Evolutionary conservation across 2,329 filamentous ascomycete genomes (phyloP), one percentile per base, ranked within the genome.

Genomic region (Sporothrix dimorphospora): DNA sequence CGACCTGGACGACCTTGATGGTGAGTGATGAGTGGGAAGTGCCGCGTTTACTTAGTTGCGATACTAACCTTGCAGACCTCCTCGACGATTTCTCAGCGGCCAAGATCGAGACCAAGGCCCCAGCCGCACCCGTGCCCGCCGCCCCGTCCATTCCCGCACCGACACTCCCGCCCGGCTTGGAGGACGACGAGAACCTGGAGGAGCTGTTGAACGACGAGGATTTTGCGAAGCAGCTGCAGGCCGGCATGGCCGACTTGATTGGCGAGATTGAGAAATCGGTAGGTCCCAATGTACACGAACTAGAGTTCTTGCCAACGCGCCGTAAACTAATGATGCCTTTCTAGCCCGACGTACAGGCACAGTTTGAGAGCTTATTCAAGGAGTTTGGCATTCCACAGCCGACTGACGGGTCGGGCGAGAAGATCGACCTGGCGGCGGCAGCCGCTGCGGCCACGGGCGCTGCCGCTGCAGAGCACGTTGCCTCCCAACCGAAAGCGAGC

Each of bases 1-100:
- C 81, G 93, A 96, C 76, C 84, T 96, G 24, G 93, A 98, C 78
- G 96, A 98, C 78, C 85, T 99, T 59, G 96, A 99, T 82, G 94
- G 93, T 93, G 81, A 38, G 65, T 38, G 61, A 27, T 2, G 21
- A 21, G n/a, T 6, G 3, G 14, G n/a, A 16, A 5, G 34, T 19
- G 53, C 53, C 11, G 9, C 30, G 9, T 57, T 9, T 53, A 16
- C 27, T 38, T n/a, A 24, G n/a, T 4, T 34, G 7, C 8, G 19
- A 9, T 63, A n/a, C 70, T 67, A 9, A 40, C 21, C 0, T 38
- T 4, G 3, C 5, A 95, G 95, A 98, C 77, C 92, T 98, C 81
- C 90, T 99, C 34, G 94, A 98, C 79, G 92, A 98, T 75, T 99
- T 99, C 82, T 90, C 91, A 55, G 83, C 91, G 38, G 85, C 86